Evolutionary conservation across 768 basidiomycete genomes (phyloP).

Genomic region (Fomitopsis serialis): DNA sequence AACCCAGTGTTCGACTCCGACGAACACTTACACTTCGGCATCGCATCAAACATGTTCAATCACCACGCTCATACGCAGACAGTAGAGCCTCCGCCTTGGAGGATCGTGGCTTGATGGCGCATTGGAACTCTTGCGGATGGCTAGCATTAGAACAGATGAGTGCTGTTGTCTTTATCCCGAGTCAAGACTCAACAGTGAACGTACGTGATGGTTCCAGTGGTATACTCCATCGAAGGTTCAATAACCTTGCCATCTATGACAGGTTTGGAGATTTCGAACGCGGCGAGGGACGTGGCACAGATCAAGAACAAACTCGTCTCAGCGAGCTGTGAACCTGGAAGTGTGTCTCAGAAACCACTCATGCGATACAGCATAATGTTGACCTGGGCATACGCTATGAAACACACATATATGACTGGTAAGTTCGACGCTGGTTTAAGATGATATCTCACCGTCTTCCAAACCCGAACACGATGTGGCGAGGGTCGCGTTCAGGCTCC

Average conservation of each 20-base stretch:
- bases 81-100: slow-evolving; percentile 14
- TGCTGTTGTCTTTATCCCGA: background rate
- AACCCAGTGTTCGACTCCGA: too few species aligned
- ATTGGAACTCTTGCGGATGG: slow-evolving; percentile 12
- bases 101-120: slow-evolving; percentile 12
- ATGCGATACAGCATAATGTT: slow-evolving; percentile 9
- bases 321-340: slow-evolving; percentile 36
- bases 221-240: slow-evolving; percentile 18
- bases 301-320: slow-evolving; percentile 33
- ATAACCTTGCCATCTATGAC: slow-evolving; percentile 19
- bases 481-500: slow-evolving; percentile 20
- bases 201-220: slow-evolving; percentile 18
- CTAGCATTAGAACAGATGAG: background rate
- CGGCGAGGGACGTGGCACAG: slow-evolving; percentile 30
- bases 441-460: slow-evolving; percentile 22
- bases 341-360: too few species aligned
- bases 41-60: too few species aligned
- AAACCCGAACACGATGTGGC: slow-evolving; percentile 29
- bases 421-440: too few species aligned
- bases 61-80: too few species aligned
- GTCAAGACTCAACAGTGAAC: background rate
- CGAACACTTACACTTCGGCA: too few species aligned
- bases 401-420: background rate
- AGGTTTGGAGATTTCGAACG: slow-evolving; percentile 28
- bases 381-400: slow-evolving; percentile 26